Base-by-base conservation (phyloP, 225 moss, liverwort and hornwort genomes). In the Straminergon stramineum region DNA sequence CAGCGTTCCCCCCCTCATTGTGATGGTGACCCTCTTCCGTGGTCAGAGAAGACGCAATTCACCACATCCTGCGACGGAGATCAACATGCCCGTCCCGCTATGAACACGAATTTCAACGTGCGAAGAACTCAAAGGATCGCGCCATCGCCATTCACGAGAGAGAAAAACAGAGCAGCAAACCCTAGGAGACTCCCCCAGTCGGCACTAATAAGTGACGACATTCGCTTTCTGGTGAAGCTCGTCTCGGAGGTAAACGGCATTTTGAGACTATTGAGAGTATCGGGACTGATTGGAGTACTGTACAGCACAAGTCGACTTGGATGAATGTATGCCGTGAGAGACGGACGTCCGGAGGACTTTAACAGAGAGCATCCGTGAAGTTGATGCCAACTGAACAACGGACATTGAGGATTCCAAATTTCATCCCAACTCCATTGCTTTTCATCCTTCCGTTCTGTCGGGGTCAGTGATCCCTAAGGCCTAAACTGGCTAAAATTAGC, bases 1-100 rank as follows among this genome's bases (percentile, higher is more conserved):
- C 86, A 97, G 67, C 52, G 87, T 24, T 37, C 89, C 94, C 41
- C 84, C 91, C 84, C 53, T 91, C 98, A 98, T 98, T 74, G 85
- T 90, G 87, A 21, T 26, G 26, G 86, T 45, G 67, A 71, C 85
- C 69, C 85, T 77, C 87, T 68, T 62, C 62, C 41, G 76, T 48
- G 84, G 41, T 89, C 81, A 91, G 37, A 89, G 55, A 83, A 83
- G 66, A 30, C 66, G 82, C 65, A 88, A 88, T 53, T 55, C 74
- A 91, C 75, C 79, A 32, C 81, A 68, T 63, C 87, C 62, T 53
- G 32, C 82, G 64, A 82, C 35, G 52, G 43, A 63, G 27, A 94
- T 84, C 41, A 37, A 95, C 94, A 93, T 94, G 41, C 80, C 85
- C 73, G 81, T 20, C 79, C 15, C 60, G 39, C 56, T 53, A 1